Evolutionary conservation across 805 yeast species (phyloP).

Genomic region (Myxozyma lipomycoides): DNA sequence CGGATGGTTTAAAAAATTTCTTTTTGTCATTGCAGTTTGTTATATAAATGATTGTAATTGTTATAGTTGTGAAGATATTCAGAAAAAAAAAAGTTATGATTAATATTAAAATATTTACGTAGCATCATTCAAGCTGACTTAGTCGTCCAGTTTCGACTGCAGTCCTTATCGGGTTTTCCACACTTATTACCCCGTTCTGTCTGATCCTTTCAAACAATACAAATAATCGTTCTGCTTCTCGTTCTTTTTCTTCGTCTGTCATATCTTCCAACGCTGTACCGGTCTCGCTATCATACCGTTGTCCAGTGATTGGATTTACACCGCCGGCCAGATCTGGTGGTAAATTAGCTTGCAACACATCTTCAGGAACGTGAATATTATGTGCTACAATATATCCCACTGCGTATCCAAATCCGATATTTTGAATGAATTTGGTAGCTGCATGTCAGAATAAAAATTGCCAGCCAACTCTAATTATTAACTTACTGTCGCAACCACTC

Average conservation of each 20-base stretch:
- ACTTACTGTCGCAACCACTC: conserved; percentile 25
- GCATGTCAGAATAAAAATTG: not conserved
- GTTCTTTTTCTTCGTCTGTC: conserved; percentile 44
- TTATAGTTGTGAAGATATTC: not conserved
- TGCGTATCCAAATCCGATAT: conserved; percentile 35
- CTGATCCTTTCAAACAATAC: conserved; percentile 38
- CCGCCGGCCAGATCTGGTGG: not conserved
- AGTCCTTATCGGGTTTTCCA: conserved; percentile 42
- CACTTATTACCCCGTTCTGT: conserved; percentile 39
- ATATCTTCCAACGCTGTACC: conserved; percentile 30
- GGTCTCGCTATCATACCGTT: conserved; percentile 16
- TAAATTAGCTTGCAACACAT: conserved; percentile 1
- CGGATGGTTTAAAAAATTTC: conserved; percentile 4
- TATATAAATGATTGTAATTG: conserved; percentile 5
- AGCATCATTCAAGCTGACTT: not conserved
- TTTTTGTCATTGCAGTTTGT: not conserved
- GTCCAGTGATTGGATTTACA: conserved; percentile 34
- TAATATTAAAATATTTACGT: conserved; percentile 5
- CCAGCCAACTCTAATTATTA: not conserved
- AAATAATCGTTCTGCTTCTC: conserved; percentile 45
- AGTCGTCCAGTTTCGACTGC: conserved; percentile 31
- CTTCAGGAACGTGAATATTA: conserved; percentile 25
- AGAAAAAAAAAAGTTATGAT: not conserved
- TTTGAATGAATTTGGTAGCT: conserved; percentile 27
- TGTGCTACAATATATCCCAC: conserved; percentile 30